phyloP scores from a whole-genome alignment of 495 filamentous ascomycete genomes.

The Aspergillus baeticus region DNA sequence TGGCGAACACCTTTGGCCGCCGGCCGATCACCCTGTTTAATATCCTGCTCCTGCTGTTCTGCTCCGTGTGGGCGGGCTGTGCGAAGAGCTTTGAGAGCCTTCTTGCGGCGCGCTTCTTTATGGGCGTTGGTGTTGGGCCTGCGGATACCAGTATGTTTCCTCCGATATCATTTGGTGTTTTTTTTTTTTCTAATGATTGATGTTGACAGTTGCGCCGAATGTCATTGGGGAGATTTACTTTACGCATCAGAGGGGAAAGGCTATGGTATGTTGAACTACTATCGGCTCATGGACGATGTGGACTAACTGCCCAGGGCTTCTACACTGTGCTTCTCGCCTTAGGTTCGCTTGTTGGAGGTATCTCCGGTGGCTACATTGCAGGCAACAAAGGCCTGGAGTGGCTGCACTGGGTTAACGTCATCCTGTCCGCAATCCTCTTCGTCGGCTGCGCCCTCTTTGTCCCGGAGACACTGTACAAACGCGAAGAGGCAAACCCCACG shows the following conservation, averaged over 20 bases:
- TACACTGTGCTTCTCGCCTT: constrained; percentile 16
- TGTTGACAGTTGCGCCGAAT: constrained; percentile 16
- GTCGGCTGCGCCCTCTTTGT: constrained; percentile 12
- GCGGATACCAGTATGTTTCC: constrained; percentile 16
- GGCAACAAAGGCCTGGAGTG: constrained; percentile 11
- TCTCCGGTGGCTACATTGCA: constrained; percentile 18
- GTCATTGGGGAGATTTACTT: constrained; percentile 22
- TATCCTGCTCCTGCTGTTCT: constrained; percentile 15
- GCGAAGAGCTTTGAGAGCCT: constrained; percentile 16
- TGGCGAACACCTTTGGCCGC: constrained; percentile 18
- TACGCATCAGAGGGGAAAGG: constrained; percentile 17
- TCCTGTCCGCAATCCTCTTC: constrained; percentile 12
- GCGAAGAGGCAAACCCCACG: background rate
- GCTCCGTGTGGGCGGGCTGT: constrained; percentile 15
- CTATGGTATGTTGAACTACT: constrained; percentile 20
- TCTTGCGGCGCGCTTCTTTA: constrained; percentile 17
- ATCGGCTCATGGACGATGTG: too few species aligned
- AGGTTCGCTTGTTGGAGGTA: constrained; percentile 18
- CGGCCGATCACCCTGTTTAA: constrained; percentile 11
- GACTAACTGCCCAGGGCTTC: constrained; percentile 9
- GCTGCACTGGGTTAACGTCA: constrained; percentile 23
- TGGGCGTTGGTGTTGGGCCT: constrained; percentile 18
- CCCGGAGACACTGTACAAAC: constrained; percentile 16
- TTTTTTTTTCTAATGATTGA: background rate
- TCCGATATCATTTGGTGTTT: background rate